These are phyloP conservation scores for Fusarium beomiforme DNA, from an alignment of 2,329 filamentous ascomycete genomes.

Conservation along the genomic window DNA sequence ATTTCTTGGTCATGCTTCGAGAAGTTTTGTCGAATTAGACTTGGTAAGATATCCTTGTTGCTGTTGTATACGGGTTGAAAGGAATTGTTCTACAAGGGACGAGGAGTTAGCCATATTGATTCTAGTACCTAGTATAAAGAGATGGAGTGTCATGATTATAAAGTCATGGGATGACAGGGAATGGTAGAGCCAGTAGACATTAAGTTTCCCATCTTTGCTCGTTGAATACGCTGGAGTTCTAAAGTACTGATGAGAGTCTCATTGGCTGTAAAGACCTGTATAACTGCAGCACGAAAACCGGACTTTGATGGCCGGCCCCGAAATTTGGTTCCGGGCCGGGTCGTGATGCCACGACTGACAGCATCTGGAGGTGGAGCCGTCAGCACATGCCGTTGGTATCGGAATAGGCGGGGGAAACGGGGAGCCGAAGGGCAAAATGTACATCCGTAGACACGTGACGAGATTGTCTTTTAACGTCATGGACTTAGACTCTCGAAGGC, in stretches of 20 bases:
- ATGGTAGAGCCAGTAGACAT: slow-evolving; percentile 3
- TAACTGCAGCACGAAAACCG: slow-evolving; percentile 7
- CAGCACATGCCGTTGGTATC: slow-evolving; percentile 30
- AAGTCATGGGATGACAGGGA: not conserved
- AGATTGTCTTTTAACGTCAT: slow-evolving; percentile 32
- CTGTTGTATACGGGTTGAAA: slow-evolving; percentile 2
- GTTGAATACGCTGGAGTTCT: not conserved
- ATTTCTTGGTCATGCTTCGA: slow-evolving; percentile 84
- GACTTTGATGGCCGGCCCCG: slow-evolving; percentile 32
- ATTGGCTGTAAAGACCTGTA: not conserved
- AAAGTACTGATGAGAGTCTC: not conserved
- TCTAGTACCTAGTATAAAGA: slow-evolving; percentile 2
- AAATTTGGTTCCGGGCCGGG: slow-evolving; percentile 26
- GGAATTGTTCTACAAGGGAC: not conserved
- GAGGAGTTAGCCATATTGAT: slow-evolving; percentile 15
- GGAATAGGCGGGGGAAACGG: slow-evolving; percentile 25
- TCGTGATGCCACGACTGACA: not conserved
- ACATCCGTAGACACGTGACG: slow-evolving; percentile 42
- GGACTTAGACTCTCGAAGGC: slow-evolving; percentile 22
- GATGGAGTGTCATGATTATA: not conserved
- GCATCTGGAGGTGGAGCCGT: slow-evolving; percentile 20
- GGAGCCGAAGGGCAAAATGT: slow-evolving; percentile 34
- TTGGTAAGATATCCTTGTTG: slow-evolving; percentile 26
- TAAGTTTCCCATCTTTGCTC: not conserved
- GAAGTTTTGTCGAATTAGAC: slow-evolving; percentile 78